Evolutionary conservation across 2,329 filamentous ascomycete species (phyloP), one percentile per base, ranked within the genome.

Genomic region (Trichoderma asperellum): DNA sequence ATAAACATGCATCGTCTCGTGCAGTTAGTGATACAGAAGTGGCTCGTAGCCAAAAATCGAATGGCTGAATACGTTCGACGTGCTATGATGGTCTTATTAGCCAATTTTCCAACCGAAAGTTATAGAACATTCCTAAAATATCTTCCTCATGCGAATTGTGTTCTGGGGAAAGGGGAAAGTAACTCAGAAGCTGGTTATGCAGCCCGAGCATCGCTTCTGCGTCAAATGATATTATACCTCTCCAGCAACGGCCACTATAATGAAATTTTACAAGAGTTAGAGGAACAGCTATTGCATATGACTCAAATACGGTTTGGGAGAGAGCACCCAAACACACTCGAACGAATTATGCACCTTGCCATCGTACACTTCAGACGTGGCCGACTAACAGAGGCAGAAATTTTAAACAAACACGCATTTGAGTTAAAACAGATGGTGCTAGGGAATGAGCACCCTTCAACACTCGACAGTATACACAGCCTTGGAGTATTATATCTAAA

Each of bases 1-100:
- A 64, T 77, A 2, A 69, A 75, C 49, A 76, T 80, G 70, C 79
- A 80, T 69, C 73, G 76, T 14, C 75, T 80, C 0, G 77, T 80
- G 3, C 78, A 80, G 56, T 52, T 79, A 29, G 74, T 76, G 0
- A 77, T 76, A 0, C 76, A 70, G 21, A 78, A 76, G 56, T 78
- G 77, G 73, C 74, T 80, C 24, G 10, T 64, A 4, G 52, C 14
- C 27, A 32, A 34, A 18, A 47, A 34, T 5, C 29, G 16, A 32
- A 24, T 58, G 32, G 56, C 34, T 37, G 56, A 56, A 34, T 32
- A 43, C 29, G 49, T 6, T 11, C 49, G 16, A 56, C 1, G 27
- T n/a, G 24, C 47, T 24, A 49, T 49, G 18, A 24, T 24, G 29
- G 10, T 27, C 24, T 10, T n/a, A 5, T 58, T 14, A 14, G 24